Evolutionary conservation across 768 basidiomycete genomes (phyloP).

Genomic region (Lentinula aciculospora): DNA sequence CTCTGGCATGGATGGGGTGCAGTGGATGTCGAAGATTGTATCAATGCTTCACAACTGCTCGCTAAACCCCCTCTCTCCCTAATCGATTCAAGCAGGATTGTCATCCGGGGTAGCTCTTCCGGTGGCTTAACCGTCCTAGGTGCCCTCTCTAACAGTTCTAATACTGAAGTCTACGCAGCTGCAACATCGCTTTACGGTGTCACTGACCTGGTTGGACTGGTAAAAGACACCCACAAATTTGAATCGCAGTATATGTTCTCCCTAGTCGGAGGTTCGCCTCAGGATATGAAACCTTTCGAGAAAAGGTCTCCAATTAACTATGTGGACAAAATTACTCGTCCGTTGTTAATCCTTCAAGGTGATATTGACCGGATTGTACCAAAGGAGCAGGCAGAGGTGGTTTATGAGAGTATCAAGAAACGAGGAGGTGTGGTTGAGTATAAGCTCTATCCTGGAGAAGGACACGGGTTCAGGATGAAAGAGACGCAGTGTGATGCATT

Average conservation of each 20-base stretch:
- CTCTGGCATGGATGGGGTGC: constrained; percentile 69
- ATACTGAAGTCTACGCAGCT: constrained; percentile 51
- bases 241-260: constrained; percentile 40
- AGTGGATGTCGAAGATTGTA: constrained; percentile 65
- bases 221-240: constrained; percentile 54
- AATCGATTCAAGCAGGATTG: constrained; percentile 57
- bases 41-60: constrained; percentile 46
- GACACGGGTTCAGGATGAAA: constrained; percentile 40
- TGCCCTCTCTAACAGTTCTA: constrained; percentile 30
- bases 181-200: constrained; percentile 66
- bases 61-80: constrained; percentile 39
- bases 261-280: constrained; percentile 45
- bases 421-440: constrained; percentile 36
- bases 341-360: constrained; percentile 45
- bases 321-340: constrained; percentile 43
- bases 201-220: constrained; percentile 50
- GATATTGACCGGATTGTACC: constrained; percentile 44
- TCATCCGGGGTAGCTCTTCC: constrained; percentile 68
- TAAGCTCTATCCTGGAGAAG: constrained; percentile 44
- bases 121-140: constrained; percentile 71
- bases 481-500: constrained; percentile 35
- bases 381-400: constrained; percentile 41
- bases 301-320: constrained; percentile 48
- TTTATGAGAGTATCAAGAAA: constrained; percentile 35
- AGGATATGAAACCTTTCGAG: constrained; percentile 43